phyloP scores from a whole-genome alignment of 1,139 yeast species.

The Saccharomyces pastorianus region DNA sequence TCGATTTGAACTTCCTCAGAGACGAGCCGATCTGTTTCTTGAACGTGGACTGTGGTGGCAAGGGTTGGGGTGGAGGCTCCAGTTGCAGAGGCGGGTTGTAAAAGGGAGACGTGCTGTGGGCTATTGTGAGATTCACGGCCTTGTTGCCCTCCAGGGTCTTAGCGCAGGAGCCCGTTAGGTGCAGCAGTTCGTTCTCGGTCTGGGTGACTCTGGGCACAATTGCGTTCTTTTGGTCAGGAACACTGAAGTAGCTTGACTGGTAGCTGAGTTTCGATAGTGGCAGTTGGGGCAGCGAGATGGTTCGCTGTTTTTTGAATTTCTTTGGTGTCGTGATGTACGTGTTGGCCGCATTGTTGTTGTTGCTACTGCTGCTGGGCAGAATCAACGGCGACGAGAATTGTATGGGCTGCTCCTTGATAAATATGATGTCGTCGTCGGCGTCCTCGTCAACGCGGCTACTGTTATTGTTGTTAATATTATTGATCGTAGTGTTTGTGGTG shows the following conservation, averaged over 20 bases:
- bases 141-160: slow-evolving; percentile 28
- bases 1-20: not conserved
- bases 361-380: slow-evolving; percentile 7
- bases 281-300: slow-evolving; percentile 64
- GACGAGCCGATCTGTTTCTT: not conserved
- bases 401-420: slow-evolving; percentile 21
- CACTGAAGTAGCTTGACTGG: slow-evolving; percentile 5
- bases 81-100: not conserved
- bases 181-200: slow-evolving; percentile 27
- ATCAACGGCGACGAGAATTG: slow-evolving; percentile 3
- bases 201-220: slow-evolving; percentile 12
- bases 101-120: slow-evolving; percentile 18
- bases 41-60: not conserved
- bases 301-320: slow-evolving; percentile 44
- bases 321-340: slow-evolving; percentile 10
- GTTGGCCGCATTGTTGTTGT: slow-evolving; percentile 3
- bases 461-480: slow-evolving; percentile 1
- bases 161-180: slow-evolving; percentile 28
- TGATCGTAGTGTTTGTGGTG: not conserved
- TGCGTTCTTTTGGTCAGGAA: not conserved
- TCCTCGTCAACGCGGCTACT: slow-evolving; percentile 10
- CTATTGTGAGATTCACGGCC: slow-evolving; percentile 19
- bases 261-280: slow-evolving; percentile 36
- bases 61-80: too few relatives aligned
- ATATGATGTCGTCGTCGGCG: slow-evolving; percentile 20